Conservation (phyloP, 2,329 filamentous ascomycete species). For the Paraphoma chrysanthemicola region DNA sequence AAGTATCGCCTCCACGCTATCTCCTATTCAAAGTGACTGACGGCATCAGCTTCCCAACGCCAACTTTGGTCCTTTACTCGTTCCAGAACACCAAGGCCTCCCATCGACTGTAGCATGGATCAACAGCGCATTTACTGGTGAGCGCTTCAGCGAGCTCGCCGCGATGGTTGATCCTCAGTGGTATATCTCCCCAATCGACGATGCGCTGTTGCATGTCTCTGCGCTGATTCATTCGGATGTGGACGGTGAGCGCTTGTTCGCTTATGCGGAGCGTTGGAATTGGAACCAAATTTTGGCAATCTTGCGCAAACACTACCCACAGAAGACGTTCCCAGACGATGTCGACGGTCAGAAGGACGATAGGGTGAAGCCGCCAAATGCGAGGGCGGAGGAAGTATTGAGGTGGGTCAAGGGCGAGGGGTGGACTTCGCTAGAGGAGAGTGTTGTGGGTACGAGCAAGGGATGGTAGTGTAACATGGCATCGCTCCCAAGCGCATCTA, state of each 20-base stretch:
- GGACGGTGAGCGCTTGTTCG: slow-evolving; percentile 61
- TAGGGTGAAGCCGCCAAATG: slow-evolving; percentile 22
- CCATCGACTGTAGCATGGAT: slow-evolving; percentile 39
- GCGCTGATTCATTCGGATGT: slow-evolving; percentile 57
- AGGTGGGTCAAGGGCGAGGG: slow-evolving; percentile 34
- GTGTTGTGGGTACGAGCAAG: slow-evolving; percentile 22
- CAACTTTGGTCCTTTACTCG: slow-evolving; percentile 47
- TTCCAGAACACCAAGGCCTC: slow-evolving; percentile 41
- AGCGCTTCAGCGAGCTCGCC: slow-evolving; percentile 42
- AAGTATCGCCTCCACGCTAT: slow-evolving; percentile 7
- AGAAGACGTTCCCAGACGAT: slow-evolving; percentile 42
- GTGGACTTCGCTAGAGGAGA: slow-evolving; percentile 35
- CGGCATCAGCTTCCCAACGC: slow-evolving; percentile 37
- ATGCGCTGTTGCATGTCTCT: slow-evolving; percentile 60
- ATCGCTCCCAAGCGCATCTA: neutral
- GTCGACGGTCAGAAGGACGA: slow-evolving; percentile 24
- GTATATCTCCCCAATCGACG: slow-evolving; percentile 32
- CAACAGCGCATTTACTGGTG: slow-evolving; percentile 27
- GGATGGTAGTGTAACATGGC: slow-evolving; percentile 5
- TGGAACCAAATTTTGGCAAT: slow-evolving; percentile 54
- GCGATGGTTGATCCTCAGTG: slow-evolving; percentile 18
- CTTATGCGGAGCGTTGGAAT: slow-evolving; percentile 56
- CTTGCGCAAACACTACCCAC: slow-evolving; percentile 49
- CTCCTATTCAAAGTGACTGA: neutral
- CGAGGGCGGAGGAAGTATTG: slow-evolving; percentile 35